Evolutionary conservation across 2,329 filamentous ascomycete species (phyloP).

Genomic region (Aspergillus vadensis): DNA sequence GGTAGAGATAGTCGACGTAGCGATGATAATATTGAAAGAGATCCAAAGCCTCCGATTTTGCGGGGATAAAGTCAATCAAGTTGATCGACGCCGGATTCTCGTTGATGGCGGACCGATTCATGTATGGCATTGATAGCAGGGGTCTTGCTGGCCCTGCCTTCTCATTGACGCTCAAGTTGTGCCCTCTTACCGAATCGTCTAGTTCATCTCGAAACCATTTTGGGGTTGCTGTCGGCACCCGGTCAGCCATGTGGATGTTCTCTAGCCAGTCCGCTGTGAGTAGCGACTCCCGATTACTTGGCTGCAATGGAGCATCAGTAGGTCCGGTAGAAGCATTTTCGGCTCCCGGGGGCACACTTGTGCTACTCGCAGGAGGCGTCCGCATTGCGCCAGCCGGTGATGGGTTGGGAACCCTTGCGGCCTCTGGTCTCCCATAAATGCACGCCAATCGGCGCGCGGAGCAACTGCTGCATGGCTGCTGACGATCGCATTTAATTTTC

Average conservation of each 20-base stretch:
- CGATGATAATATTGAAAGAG: slow-evolving; percentile 38
- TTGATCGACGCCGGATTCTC: slow-evolving; percentile 27
- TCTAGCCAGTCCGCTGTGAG: slow-evolving; percentile 33
- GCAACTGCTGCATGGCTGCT: slow-evolving; percentile 55
- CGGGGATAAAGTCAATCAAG: slow-evolving; percentile 29
- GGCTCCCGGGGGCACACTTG: neutral
- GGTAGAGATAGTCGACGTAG: slow-evolving; percentile 40
- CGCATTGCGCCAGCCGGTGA: neutral
- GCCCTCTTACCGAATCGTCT: slow-evolving; percentile 8
- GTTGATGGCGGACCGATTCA: slow-evolving; percentile 12
- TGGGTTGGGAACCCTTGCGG: neutral
- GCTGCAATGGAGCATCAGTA: neutral
- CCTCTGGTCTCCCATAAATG: slow-evolving; percentile 19
- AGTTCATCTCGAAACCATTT: slow-evolving; percentile 22
- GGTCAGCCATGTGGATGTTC: slow-evolving; percentile 33
- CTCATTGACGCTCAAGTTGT: neutral
- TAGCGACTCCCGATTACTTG: slow-evolving; percentile 21
- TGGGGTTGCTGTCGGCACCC: slow-evolving; percentile 27
- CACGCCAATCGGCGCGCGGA: slow-evolving; percentile 33
- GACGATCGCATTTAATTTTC: slow-evolving; percentile 58
- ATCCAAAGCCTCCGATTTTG: slow-evolving; percentile 29
- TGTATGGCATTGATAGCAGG: neutral
- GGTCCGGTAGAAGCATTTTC: neutral
- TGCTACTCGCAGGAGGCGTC: neutral
- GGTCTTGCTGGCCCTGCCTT: neutral